Conservation (phyloP, 768 basidiomycete species). For the Rhizopogon vesiculosus region DNA sequence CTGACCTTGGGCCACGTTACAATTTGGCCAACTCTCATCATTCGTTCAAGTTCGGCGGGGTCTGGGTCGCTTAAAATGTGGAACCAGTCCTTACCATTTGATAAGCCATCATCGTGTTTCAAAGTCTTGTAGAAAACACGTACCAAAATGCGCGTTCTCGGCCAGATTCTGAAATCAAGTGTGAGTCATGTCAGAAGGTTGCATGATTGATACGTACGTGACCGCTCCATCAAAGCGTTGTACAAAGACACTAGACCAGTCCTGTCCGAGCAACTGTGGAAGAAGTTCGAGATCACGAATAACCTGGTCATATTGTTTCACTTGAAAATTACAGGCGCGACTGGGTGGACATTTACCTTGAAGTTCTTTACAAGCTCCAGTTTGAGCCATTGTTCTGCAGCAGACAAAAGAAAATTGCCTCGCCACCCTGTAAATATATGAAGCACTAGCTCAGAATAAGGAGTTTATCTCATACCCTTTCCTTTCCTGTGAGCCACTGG, state of each 20-base stretch:
- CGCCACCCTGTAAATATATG: constrained; percentile 64
- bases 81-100: constrained; percentile 65
- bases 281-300: constrained; percentile 95
- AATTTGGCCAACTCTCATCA: constrained; percentile 81
- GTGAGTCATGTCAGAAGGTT: constrained; percentile 16
- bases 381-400: constrained; percentile 92
- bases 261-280: constrained; percentile 88
- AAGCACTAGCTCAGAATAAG: background rate
- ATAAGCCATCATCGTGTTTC: background rate
- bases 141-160: constrained; percentile 74
- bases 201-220: constrained; percentile 52
- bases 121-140: constrained; percentile 13
- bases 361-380: constrained; percentile 96
- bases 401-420: constrained; percentile 89
- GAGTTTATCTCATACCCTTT: constrained; percentile 51
- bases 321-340: background rate
- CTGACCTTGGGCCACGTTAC: constrained; percentile 97
- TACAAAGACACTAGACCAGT: constrained; percentile 96
- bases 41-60: constrained; percentile 70
- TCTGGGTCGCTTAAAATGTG: constrained; percentile 82
- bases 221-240: constrained; percentile 89
- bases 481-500: constrained; percentile 94
- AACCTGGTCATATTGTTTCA: constrained; percentile 37
- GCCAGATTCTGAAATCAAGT: constrained; percentile 63
- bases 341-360: constrained; percentile 41